phyloP scores from a whole-genome alignment of 129 eudicot species.

The Erigeron canadensis region DNA sequence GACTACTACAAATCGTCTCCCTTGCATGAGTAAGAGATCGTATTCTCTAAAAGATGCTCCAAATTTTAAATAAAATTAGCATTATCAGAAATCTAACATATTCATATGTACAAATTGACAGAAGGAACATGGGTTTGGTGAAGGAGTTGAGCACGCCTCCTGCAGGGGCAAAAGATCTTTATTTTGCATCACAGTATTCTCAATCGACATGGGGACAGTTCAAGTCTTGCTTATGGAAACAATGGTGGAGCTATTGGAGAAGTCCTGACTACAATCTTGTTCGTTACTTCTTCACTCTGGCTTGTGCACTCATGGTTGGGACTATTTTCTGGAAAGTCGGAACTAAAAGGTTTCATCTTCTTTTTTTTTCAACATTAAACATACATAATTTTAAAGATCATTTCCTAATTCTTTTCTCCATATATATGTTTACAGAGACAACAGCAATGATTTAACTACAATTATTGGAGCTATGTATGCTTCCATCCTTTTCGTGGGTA shows the following conservation, averaged over 20 bases:
- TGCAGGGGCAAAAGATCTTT: constrained; percentile 61
- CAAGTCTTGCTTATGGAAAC: constrained; percentile 76
- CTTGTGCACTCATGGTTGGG: constrained; percentile 69
- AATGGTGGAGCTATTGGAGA: constrained; percentile 86
- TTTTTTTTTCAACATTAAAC: not conserved
- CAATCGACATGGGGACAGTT: constrained; percentile 71
- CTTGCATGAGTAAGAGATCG: constrained; percentile 41
- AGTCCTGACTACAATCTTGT: constrained; percentile 82
- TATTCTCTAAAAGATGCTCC: not conserved
- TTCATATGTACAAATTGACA: constrained; percentile 14
- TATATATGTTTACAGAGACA: constrained; percentile 33
- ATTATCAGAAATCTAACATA: not conserved
- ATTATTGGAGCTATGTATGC: constrained; percentile 75
- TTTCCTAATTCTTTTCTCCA: not conserved
- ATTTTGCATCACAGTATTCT: constrained; percentile 61
- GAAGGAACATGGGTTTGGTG: constrained; percentile 62
- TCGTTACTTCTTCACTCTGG: constrained; percentile 71
- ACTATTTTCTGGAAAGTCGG: constrained; percentile 82
- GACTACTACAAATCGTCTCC: constrained; percentile 47
- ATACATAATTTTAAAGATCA: not conserved
- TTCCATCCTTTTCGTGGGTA: constrained; percentile 65
- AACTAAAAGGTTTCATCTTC: constrained; percentile 43
- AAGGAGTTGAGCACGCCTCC: constrained; percentile 59
- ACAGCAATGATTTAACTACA: constrained; percentile 38
- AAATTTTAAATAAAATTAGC: not conserved